phyloP scores from a whole-genome alignment of 1,139 yeast species.

The Debaryomyces sp. region DNA sequence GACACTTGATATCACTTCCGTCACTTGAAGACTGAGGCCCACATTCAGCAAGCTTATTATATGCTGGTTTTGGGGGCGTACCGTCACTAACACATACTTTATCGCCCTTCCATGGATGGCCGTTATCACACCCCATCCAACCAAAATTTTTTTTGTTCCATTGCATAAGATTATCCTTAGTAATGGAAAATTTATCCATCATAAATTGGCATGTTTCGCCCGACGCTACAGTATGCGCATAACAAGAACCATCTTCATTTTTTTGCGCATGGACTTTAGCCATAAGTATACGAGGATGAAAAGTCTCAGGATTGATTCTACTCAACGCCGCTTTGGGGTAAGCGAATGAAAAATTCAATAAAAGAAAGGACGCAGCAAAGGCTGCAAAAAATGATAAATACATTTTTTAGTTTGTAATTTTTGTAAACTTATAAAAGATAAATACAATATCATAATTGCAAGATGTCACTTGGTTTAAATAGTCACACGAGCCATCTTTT shows the following conservation, averaged over 20 bases:
- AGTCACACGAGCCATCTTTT: not conserved
- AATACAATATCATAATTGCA: not conserved
- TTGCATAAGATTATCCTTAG: constrained; percentile 8
- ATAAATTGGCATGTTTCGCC: constrained; percentile 4
- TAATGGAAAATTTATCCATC: constrained; percentile 2
- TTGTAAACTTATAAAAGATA: not conserved
- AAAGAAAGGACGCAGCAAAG: constrained; percentile 1
- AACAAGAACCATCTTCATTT: not conserved
- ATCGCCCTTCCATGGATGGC: constrained; percentile 12
- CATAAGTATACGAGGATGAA: not conserved
- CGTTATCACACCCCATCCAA: constrained; percentile 17
- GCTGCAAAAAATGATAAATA: not conserved
- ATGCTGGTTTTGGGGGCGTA: constrained; percentile 17
- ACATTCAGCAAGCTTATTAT: constrained; percentile 16
- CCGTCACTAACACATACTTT: constrained; percentile 18
- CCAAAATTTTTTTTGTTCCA: constrained; percentile 17
- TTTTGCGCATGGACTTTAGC: not conserved
- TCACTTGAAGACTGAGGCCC: constrained; percentile 19
- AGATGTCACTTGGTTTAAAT: not conserved
- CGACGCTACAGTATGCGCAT: not conserved
- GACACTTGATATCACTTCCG: constrained; percentile 12
- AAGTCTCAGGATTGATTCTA: not conserved
- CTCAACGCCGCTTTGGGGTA: not conserved
- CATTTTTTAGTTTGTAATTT: not conserved
- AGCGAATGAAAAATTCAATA: not conserved